phyloP scores from a whole-genome alignment of 257 asterid genomes.

The Petrea volubilis region DNA sequence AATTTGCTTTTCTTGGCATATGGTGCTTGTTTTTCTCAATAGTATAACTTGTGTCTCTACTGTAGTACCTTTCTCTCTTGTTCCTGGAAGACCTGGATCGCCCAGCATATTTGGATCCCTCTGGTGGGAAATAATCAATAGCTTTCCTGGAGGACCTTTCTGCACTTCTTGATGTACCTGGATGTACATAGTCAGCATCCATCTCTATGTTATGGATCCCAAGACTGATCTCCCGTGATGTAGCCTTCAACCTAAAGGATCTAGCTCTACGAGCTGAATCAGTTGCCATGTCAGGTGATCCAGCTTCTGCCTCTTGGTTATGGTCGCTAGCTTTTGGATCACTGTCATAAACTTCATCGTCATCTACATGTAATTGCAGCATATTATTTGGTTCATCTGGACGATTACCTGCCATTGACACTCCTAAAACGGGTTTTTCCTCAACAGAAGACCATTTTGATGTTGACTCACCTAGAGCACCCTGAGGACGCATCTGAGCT shows the following conservation, averaged over 20 bases:
- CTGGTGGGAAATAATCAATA: conserved; percentile 36
- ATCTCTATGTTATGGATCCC: conserved; percentile 25
- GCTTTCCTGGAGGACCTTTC: conserved; percentile 48
- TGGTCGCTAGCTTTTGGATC: conserved; percentile 36
- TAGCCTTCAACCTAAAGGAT: conserved; percentile 60
- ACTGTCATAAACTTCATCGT: conserved; percentile 36
- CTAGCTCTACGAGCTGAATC: conserved; percentile 75
- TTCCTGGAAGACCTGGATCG: conserved; percentile 49
- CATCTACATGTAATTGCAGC: conserved; percentile 29
- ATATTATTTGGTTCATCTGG: conserved; percentile 29
- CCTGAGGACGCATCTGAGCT: conserved; percentile 27
- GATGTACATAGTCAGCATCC: conserved; percentile 41
- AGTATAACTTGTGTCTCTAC: conserved; percentile 32
- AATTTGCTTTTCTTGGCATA: conserved; percentile 49
- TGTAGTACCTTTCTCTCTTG: conserved; percentile 41
- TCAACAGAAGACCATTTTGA: conserved; percentile 31
- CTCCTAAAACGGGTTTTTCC: conserved; percentile 29
- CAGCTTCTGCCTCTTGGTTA: conserved; percentile 40
- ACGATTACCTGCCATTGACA: conserved; percentile 25
- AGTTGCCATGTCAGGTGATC: conserved; percentile 64
- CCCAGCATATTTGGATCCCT: conserved; percentile 43
- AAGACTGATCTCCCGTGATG: conserved; percentile 44
- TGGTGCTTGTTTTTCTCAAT: conserved; percentile 32
- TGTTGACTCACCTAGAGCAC: conserved; percentile 37
- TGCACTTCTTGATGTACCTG: conserved; percentile 49